These are phyloP conservation scores for Chamaecyparis obtusa DNA, from an alignment of 75 land plant genomes.

Conservation along the genomic window DNA sequence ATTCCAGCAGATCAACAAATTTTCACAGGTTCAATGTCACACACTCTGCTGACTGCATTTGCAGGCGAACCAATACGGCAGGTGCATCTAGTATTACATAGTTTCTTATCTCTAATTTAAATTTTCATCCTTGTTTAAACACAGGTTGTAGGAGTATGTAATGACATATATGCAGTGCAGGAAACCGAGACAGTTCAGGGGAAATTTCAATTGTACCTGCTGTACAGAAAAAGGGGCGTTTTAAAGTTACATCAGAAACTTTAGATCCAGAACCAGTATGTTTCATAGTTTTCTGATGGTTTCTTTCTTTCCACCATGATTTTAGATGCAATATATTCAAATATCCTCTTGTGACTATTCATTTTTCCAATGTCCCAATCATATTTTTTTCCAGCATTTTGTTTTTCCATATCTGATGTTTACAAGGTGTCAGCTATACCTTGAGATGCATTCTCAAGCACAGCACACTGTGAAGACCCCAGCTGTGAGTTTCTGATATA, in stretches of 20 bases:
- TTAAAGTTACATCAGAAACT: conserved; percentile 80
- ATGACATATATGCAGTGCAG: conserved; percentile 1
- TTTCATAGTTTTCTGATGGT: background rate
- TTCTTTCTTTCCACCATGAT: background rate
- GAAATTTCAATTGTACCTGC: conserved; percentile 44
- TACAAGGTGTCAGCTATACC: background rate
- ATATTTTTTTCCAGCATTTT: background rate
- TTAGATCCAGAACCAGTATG: conserved; percentile 45
- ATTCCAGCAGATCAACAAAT: background rate
- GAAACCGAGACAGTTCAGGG: conserved; percentile 16
- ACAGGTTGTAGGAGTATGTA: background rate
- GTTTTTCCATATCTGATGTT: background rate
- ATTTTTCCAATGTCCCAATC: background rate
- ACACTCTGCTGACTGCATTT: background rate
- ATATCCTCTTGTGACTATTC: background rate
- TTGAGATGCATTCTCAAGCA: background rate
- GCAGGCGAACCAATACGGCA: background rate
- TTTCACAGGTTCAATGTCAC: background rate
- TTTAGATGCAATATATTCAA: background rate
- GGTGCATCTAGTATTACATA: background rate
- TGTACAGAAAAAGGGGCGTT: conserved; percentile 87
- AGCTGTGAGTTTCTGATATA: background rate
- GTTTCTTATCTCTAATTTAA: background rate
- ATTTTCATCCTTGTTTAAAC: background rate
- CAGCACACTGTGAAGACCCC: background rate